phyloP scores from a whole-genome alignment of 768 basidiomycete species.

The Lactifluus subvellereus region DNA sequence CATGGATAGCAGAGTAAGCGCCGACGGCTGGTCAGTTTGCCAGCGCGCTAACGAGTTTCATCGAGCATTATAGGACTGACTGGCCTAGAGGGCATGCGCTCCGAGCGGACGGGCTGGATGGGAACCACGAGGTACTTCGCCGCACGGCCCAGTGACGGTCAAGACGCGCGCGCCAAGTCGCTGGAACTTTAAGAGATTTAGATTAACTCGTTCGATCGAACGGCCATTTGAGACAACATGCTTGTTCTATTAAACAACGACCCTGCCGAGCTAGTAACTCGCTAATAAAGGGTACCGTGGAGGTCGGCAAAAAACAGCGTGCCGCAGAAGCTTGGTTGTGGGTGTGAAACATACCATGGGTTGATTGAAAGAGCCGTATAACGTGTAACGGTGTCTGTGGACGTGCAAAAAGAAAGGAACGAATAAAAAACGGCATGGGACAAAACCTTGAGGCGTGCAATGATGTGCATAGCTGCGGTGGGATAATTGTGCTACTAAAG shows the following conservation, averaged over 20 bases:
- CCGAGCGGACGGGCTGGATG: neutral
- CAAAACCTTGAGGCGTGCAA: slow-evolving; percentile 12
- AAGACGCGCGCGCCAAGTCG: neutral
- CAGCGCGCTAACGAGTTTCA: neutral
- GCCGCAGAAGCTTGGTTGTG: no score
- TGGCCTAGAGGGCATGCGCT: neutral
- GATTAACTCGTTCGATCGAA: neutral
- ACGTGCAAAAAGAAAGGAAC: slow-evolving; percentile 6
- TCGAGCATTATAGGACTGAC: neutral
- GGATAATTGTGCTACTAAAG: slow-evolving; percentile 11
- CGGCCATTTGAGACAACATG: neutral
- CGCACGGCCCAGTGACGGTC: no score
- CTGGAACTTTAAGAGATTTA: neutral
- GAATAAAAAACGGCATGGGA: slow-evolving; percentile 9
- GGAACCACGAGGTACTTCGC: neutral
- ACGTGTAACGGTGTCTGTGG: slow-evolving; percentile 14
- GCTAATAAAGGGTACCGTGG: neutral
- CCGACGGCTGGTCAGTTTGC: neutral
- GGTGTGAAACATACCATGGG: slow-evolving; percentile 6
- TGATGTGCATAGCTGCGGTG: slow-evolving; percentile 12
- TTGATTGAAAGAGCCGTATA: neutral
- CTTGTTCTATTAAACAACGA: neutral
- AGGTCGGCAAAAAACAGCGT: neutral
- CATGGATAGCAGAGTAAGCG: slow-evolving; percentile 3
- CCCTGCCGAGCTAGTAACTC: neutral